Evolutionary conservation across 2,329 filamentous ascomycete species (phyloP), one percentile per base, ranked within the genome.

Genomic region (Plectosphaerella plurivora): DNA sequence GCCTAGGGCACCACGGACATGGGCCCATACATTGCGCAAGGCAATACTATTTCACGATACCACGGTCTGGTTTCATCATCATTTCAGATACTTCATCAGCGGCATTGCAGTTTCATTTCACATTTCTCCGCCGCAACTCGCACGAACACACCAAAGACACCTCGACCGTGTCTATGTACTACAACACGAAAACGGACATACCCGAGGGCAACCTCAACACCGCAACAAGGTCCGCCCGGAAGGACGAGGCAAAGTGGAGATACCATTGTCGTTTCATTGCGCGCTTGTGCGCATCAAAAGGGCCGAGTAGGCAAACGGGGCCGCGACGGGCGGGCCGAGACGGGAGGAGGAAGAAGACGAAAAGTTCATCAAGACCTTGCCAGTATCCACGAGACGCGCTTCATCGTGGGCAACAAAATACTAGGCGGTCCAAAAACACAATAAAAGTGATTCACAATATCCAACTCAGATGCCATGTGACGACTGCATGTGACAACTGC

Each of bases 61-160:
- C 56, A 58, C 37, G 56, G 56, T 57, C 51, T 55, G 50, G 49
- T 55, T 53, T 57, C 39, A 50, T 51, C 52, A 45, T 49, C 15
- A 44, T 42, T 45, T 46, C 16, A 37, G 45, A n/a, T 49, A 20
- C 8, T 49, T 46, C 14, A 22, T 12, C 14, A 46, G 44, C 44
- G 44, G n/a, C 44, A 33, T 46, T 46, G 22, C 44, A 41, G 44
- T 22, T 15, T 15, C n/a, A 33, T 25, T 28, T 46, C 11, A 5
- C 20, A n/a, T n/a, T 46, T 46, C 14, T 25, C 14, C 14, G 11
- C 28, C 28, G 28, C 7, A 12, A 33, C 28, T 33, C 28, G 28
- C 28, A 33, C 28, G 28, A 33, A 33, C 28, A 33, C 28, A 9
- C 28, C 28, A 33, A 12, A 33, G 28, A 33, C 28, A 33, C 28